phyloP scores from a whole-genome alignment of 441 rosid genomes.

The Syzygium malaccense region DNA sequence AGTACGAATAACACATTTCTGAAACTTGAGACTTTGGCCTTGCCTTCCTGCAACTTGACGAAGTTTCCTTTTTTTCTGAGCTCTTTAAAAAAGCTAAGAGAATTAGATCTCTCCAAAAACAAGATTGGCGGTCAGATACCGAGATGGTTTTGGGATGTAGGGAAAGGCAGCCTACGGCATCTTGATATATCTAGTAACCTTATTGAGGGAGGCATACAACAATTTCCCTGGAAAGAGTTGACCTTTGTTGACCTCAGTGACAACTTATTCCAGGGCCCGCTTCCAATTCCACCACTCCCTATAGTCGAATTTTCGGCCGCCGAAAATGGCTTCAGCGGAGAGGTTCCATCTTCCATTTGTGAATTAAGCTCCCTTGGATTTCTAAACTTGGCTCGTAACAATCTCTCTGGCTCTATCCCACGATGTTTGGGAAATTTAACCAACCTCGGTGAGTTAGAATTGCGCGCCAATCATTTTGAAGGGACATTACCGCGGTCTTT shows the following conservation, averaged over 20 bases:
- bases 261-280: neutral
- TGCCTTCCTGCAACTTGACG: neutral
- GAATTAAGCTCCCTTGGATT: neutral
- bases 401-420: neutral
- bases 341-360: neutral
- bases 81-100: neutral
- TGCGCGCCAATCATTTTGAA: neutral
- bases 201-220: neutral
- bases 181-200: neutral
- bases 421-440: neutral
- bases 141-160: neutral
- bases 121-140: neutral
- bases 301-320: accelerated
- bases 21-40: neutral
- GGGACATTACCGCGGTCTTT: neutral
- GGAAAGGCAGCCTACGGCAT: neutral
- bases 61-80: neutral
- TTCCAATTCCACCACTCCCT: neutral
- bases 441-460: neutral
- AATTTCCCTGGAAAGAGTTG: neutral
- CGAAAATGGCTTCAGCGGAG: neutral
- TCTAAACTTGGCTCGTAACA: neutral
- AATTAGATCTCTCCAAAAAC: neutral
- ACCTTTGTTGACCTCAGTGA: accelerated
- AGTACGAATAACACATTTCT: neutral